Conservation (phyloP, 1,284 basidiomycete species). For the Phaffia rhodozyma region DNA sequence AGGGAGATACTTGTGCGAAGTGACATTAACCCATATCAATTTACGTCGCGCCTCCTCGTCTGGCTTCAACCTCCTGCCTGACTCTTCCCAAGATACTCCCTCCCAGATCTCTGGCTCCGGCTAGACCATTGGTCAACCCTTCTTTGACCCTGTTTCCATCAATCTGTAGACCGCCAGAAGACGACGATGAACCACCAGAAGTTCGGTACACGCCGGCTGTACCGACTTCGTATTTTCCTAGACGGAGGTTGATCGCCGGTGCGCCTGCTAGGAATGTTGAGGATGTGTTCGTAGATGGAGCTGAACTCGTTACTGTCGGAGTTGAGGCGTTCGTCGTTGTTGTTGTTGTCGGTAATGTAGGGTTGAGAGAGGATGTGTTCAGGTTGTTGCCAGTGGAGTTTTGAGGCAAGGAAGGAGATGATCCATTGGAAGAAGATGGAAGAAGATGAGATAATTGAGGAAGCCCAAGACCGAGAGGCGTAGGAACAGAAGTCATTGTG, state of each 20-base stretch:
- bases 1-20: too few relatives aligned
- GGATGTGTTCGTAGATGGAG: slow-evolving; percentile 37
- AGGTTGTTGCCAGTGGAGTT: too few relatives aligned
- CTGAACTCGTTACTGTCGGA: slow-evolving; percentile 36
- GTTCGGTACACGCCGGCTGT: slow-evolving; percentile 80
- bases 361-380: slow-evolving; percentile 42
- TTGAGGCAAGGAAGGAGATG: too few relatives aligned
- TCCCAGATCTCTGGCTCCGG: slow-evolving; percentile 49
- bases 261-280: slow-evolving; percentile 38
- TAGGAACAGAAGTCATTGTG: slow-evolving; percentile 15
- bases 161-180: slow-evolving; percentile 48
- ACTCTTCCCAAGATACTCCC: slow-evolving; percentile 75
- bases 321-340: slow-evolving; percentile 42
- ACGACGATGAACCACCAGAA: slow-evolving; percentile 5
- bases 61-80: slow-evolving; percentile 63
- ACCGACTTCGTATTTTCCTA: slow-evolving; percentile 80
- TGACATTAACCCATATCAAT: too few relatives aligned
- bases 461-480: background rate
- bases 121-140: slow-evolving; percentile 24
- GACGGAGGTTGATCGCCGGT: slow-evolving; percentile 57
- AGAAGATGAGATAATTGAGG: background rate
- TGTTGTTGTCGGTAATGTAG: slow-evolving; percentile 45
- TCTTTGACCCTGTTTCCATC: slow-evolving; percentile 59
- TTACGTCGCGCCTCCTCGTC: background rate
- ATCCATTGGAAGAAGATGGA: slow-evolving; percentile 5